Conservation (phyloP, 2,329 filamentous ascomycete species). For the Mycosphaerella sp. region DNA sequence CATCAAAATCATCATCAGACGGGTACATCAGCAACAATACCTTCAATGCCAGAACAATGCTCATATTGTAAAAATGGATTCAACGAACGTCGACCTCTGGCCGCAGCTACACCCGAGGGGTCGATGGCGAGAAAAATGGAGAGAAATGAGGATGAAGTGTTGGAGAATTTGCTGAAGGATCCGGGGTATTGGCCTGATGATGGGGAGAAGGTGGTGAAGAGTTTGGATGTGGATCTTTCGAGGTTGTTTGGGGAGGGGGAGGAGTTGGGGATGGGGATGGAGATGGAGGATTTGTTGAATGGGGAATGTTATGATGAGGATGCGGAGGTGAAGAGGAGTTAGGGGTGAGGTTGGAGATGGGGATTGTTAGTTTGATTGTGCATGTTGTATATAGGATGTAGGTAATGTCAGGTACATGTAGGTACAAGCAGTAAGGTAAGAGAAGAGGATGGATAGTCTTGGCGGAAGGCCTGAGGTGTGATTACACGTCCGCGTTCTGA, state of each 20-base stretch:
- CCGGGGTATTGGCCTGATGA: constrained; percentile 12
- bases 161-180: constrained; percentile 11
- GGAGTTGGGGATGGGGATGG: neutral
- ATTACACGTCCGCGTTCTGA: constrained; percentile 1
- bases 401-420: too few species aligned
- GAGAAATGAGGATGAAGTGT: constrained; percentile 8
- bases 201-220: constrained; percentile 3
- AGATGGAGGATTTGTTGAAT: constrained; percentile 1
- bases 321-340: neutral
- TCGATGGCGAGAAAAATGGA: constrained; percentile 16
- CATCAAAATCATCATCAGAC: too few species aligned
- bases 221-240: neutral
- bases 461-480: neutral
- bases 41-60: constrained; percentile 24
- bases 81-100: constrained; percentile 13
- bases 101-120: constrained; percentile 2
- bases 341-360: neutral
- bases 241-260: neutral
- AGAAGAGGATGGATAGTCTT: neutral
- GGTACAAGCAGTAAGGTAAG: neutral
- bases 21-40: neutral
- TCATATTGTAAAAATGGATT: constrained; percentile 28
- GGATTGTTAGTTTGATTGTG: too few species aligned
- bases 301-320: neutral
- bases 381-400: too few species aligned